A percentile compares a stretch with the other conserved stretches of the same genome.
These are phyloP conservation scores for Geotrichum ghanense DNA, from an alignment of 805 yeast species.

Conservation along the genomic window DNA sequence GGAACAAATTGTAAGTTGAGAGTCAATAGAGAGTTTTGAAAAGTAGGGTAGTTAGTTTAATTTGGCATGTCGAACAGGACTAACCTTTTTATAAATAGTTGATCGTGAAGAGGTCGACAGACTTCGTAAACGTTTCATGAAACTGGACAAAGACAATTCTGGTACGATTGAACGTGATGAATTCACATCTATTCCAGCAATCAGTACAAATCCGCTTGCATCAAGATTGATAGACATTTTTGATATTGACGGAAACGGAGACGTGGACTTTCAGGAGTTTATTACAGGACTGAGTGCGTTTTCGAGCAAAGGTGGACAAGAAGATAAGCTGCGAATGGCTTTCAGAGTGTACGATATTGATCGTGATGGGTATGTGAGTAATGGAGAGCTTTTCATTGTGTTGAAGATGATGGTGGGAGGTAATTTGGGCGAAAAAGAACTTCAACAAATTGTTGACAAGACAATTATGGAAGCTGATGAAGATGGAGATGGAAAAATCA, in stretches of 20 bases:
- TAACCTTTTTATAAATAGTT: conserved; percentile 28
- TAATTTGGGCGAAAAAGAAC: conserved; percentile 71
- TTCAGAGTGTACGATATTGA: conserved; percentile 93
- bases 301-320: conserved; percentile 68
- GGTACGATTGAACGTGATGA: conserved; percentile 89
- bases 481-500: conserved; percentile 78
- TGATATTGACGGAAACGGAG: conserved; percentile 87
- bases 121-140: conserved; percentile 85
- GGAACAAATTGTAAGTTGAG: conserved; percentile 20
- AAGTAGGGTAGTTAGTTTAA: not conserved
- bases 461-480: conserved; percentile 86
- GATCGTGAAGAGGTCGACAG: conserved; percentile 88
- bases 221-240: conserved; percentile 84
- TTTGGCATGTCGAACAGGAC: not conserved
- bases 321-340: conserved; percentile 78
- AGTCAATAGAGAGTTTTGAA: not conserved
- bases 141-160: conserved; percentile 81
- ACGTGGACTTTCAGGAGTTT: conserved; percentile 91
- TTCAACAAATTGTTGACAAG: conserved; percentile 95
- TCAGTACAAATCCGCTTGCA: conserved; percentile 82
- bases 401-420: conserved; percentile 95
- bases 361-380: conserved; percentile 86
- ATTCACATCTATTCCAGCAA: conserved; percentile 87
- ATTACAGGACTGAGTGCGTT: conserved; percentile 79
- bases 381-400: conserved; percentile 88